phyloP scores from a whole-genome alignment of 2,329 filamentous ascomycete genomes.

The Raffaelea albimanens region DNA sequence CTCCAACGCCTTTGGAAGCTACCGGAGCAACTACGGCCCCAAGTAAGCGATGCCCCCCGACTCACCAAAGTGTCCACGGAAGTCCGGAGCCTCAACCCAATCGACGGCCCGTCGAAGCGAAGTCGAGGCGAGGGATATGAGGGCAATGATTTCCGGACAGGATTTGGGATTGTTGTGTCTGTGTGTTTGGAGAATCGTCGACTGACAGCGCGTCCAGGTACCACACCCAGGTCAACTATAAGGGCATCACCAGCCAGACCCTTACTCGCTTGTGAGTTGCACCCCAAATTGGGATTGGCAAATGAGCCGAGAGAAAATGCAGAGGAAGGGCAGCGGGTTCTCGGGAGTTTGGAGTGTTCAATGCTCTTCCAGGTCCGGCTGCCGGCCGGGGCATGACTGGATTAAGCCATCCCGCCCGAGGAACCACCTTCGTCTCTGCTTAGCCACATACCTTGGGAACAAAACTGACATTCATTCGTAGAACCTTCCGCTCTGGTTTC shows the following conservation, averaged over 20 bases:
- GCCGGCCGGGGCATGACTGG: too few relatives aligned
- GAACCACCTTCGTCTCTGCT: too few relatives aligned
- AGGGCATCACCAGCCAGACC: slow-evolving; percentile 34
- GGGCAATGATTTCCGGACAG: not conserved
- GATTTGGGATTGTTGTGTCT: not conserved
- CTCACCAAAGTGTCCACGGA: not conserved
- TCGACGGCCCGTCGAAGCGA: not conserved
- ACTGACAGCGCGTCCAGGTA: slow-evolving; percentile 34
- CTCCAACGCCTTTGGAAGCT: slow-evolving; percentile 26
- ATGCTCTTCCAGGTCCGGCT: too few relatives aligned
- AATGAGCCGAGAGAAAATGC: too few relatives aligned
- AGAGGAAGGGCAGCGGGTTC: too few relatives aligned
- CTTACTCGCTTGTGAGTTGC: slow-evolving; percentile 21
- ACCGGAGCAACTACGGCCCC: slow-evolving; percentile 56
- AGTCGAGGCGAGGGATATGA: not conserved
- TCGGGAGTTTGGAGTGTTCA: too few relatives aligned
- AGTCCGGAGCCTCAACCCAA: not conserved
- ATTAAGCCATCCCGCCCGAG: too few relatives aligned
- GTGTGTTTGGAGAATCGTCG: too few relatives aligned
- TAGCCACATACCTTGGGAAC: not conserved
- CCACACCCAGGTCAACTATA: slow-evolving; percentile 45
- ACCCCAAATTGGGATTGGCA: not conserved
- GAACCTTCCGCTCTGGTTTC: not conserved
- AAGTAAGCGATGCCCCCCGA: slow-evolving; percentile 46
- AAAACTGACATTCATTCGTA: not conserved